phyloP scores from a whole-genome alignment of 2,329 filamentous ascomycete species.

The Pseudocercospora fuligena region DNA sequence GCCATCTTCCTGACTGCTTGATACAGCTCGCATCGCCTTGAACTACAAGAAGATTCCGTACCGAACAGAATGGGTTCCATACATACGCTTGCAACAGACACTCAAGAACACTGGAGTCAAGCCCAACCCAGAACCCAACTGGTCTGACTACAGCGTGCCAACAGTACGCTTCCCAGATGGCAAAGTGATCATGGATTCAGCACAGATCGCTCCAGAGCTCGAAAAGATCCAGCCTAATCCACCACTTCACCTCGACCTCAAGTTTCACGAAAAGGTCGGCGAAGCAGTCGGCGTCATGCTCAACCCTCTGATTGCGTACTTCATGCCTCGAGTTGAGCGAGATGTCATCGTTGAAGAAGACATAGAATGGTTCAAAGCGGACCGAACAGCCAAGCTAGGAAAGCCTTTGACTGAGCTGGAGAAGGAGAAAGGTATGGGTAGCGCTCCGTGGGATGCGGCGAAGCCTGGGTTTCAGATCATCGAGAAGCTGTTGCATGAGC shows the following conservation, averaged over 20 bases:
- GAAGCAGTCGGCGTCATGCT: neutral
- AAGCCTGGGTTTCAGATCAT: conserved; percentile 21
- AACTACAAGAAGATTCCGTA: conserved; percentile 20
- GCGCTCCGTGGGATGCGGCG: conserved; percentile 22
- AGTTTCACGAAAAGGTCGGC: neutral
- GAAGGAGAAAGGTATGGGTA: conserved; percentile 33
- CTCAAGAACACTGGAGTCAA: conserved; percentile 12
- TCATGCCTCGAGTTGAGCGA: neutral
- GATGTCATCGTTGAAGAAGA: conserved; percentile 37
- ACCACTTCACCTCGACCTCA: conserved; percentile 8
- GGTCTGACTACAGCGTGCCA: conserved; percentile 13
- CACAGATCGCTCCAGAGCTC: conserved; percentile 13
- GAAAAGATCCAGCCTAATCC: conserved; percentile 14
- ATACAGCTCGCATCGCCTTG: conserved; percentile 13
- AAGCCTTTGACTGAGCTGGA: conserved; percentile 26
- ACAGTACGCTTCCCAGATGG: conserved; percentile 12
- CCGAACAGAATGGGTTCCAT: conserved; percentile 19
- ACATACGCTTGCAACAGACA: conserved; percentile 17
- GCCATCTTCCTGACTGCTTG: too few relatives aligned
- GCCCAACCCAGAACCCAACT: conserved; percentile 8
- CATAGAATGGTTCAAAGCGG: conserved; percentile 16
- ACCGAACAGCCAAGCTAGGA: conserved; percentile 21
- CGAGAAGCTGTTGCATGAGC: conserved; percentile 18
- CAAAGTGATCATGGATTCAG: conserved; percentile 15
- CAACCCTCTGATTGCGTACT: neutral